These are phyloP conservation scores for Dryas drummondii DNA, from an alignment of 306 rosid genomes.

Conservation along the genomic window DNA sequence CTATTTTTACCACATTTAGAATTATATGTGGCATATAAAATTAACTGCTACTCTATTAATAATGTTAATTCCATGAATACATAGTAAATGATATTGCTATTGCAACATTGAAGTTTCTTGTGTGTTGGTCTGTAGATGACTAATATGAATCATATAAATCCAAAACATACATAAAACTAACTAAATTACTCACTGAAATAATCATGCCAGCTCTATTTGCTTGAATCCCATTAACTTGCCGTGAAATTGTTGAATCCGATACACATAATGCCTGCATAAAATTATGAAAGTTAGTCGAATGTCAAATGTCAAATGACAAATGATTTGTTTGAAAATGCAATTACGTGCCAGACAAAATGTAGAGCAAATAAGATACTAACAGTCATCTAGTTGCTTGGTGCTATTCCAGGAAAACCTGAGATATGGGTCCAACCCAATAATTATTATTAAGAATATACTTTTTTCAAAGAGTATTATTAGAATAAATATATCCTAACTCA, in stretches of 20 bases:
- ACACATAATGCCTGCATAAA: constrained; percentile 73
- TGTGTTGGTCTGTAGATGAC: neutral
- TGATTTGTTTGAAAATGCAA: neutral
- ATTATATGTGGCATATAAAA: neutral
- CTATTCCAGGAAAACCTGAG: neutral
- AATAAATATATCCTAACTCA: neutral
- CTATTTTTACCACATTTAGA: neutral
- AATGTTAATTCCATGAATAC: neutral
- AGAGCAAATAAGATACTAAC: neutral
- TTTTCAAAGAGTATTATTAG: neutral
- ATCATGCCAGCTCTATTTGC: constrained; percentile 73
- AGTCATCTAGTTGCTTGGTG: neutral
- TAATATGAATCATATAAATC: neutral
- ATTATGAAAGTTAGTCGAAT: neutral
- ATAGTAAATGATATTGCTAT: neutral
- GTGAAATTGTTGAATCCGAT: constrained; percentile 34
- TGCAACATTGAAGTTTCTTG: neutral
- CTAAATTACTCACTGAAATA: constrained; percentile 56
- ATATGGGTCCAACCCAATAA: neutral
- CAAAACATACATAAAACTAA: neutral
- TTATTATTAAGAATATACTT: neutral
- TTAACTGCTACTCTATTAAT: neutral
- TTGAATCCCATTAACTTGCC: constrained; percentile 62
- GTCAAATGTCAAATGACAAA: constrained; percentile 16
- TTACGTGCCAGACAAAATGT: neutral